Base-by-base conservation (phyloP, 768 basidiomycete species). In the Tubosaeta sp. region DNA sequence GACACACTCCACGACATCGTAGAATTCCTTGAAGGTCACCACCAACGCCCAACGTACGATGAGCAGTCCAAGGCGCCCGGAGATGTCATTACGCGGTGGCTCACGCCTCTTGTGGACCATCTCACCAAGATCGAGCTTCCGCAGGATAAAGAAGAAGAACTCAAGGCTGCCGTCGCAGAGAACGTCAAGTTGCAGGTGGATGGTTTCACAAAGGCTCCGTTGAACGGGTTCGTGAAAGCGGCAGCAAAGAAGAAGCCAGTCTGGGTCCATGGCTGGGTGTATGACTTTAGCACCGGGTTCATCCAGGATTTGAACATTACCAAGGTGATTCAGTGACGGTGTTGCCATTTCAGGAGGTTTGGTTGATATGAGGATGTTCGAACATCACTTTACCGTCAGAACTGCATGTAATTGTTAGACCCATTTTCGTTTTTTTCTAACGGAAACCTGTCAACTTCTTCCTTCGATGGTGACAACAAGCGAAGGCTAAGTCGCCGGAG, bases 201-300 rank as follows among this genome's bases (percentile, higher is more conserved):
- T 56, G 79, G 76, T 50, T 19, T 49, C 17, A 41, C 48, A 3
- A 17, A 29, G 4, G 1, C n/a, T 1, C 2, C 74, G 58, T 65
- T 77, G 17, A 57, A 70, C 4, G 69, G 70, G 7, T 74, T 80
- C 34, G 58, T 59, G 27, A 62, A 74, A 43, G 74, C 74, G 12
- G 78, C 76, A 56, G 57, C 57, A 2, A 37, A 49, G 33, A 50
- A 35, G 31, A 50, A 39, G 11, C 71, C 79, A 10, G 73, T 85
- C n/a, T 75, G 71, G 70, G 77, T 88, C 32, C 86, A 89, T 56
- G 86, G 86, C 34, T 87, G 82, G 85, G 79, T 89, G 13, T 86
- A 86, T 60, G 79, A 86, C 37, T 70, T 88, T 55, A 73, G 73
- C 35, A 76, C 70, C 34, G 88, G 87, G 8, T 69, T 71, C 49